Base-by-base conservation (phyloP, 495 filamentous ascomycete genomes). In the Pyrenula massariospora region DNA sequence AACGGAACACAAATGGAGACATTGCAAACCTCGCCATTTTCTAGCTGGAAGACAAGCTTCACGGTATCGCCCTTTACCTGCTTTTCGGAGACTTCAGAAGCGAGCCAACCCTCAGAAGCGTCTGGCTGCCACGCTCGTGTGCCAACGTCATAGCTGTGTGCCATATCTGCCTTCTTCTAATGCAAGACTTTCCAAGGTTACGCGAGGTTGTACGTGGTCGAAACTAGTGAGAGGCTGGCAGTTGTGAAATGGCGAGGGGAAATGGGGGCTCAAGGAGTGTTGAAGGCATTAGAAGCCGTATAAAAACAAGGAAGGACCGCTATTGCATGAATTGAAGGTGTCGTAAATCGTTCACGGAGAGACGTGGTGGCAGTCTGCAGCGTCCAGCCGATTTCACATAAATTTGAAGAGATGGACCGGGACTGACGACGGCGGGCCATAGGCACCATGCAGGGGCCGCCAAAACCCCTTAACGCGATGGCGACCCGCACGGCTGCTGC, bases 61-160 rank as follows among this genome's bases (percentile, higher is more conserved):
- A 94, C 87, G 65, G 93, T 95, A 63, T 90, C 82, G 22, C 90
- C 94, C 69, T 90, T 75, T 57, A 91, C 74, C 42, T 80, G 75
- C 78, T 92, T 97, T 68, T 91, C 86, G 70, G 86, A 77, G 60
- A 99, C 89, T 77, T 96, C 90, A 25, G 94, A 96, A 61, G 91
- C 88, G 71, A 97, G 78, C 93, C 93, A 99, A 70, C 93, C 93
- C 71, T 99, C 93, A 52, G 85, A 86, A 61, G 81, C 72, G 75
- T 99, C 93, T 59, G 94, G 89, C 80, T 97, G 91, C 93, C 93
- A 99, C 69, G 90, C 94, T 80, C 88, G 82, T 62, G 93, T 97
- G 61, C 92, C 94, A 63, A 96, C 84, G 83, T 97, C 93, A 72
- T 95, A 99, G 65, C 78, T 89, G 75, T 96, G 89, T 77, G 91